A percentile compares a stretch with the other conserved stretches of the same genome.
These are phyloP conservation scores for Metschnikowia gruessii DNA, from an alignment of 805 yeast genomes.

Conservation along the genomic window DNA sequence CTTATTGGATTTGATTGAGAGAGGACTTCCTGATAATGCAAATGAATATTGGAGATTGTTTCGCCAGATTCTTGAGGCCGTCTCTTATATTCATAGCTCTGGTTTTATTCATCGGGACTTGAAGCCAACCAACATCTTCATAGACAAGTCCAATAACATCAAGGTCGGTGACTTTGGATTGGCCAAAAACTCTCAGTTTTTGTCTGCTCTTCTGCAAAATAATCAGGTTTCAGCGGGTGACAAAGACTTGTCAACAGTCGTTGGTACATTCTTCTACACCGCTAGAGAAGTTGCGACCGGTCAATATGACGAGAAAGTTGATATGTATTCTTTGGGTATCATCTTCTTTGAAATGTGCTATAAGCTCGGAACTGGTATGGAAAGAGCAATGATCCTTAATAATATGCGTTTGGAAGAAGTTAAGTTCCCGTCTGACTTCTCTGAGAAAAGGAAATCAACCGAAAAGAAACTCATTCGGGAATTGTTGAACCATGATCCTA, in stretches of 20 bases:
- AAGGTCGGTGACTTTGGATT: conserved; percentile 97
- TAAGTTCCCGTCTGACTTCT: conserved; percentile 70
- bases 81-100: conserved; percentile 85
- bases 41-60: conserved; percentile 89
- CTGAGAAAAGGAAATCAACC: conserved; percentile 43
- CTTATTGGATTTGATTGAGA: conserved; percentile 70
- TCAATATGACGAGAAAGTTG: conserved; percentile 89
- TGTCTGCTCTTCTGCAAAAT: conserved; percentile 34
- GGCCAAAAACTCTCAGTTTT: conserved; percentile 79
- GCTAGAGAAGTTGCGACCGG: conserved; percentile 85
- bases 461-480: conserved; percentile 68
- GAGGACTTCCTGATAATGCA: conserved; percentile 64
- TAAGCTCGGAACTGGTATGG: conserved; percentile 88
- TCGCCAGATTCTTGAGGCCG: conserved; percentile 84
- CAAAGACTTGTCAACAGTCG: conserved; percentile 85
- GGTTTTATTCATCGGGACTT: conserved; percentile 95
- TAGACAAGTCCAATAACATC: conserved; percentile 82
- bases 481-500: conserved; percentile 77
- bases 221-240: conserved; percentile 37
- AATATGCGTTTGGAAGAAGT: conserved; percentile 57
- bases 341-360: conserved; percentile 95
- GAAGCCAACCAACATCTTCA: conserved; percentile 93
- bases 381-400: conserved; percentile 71
- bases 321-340: conserved; percentile 91
- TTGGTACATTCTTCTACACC: conserved; percentile 91